These are phyloP conservation scores for Moringa oleifera DNA, from an alignment of 345 rosid genomes.

Conservation along the genomic window DNA sequence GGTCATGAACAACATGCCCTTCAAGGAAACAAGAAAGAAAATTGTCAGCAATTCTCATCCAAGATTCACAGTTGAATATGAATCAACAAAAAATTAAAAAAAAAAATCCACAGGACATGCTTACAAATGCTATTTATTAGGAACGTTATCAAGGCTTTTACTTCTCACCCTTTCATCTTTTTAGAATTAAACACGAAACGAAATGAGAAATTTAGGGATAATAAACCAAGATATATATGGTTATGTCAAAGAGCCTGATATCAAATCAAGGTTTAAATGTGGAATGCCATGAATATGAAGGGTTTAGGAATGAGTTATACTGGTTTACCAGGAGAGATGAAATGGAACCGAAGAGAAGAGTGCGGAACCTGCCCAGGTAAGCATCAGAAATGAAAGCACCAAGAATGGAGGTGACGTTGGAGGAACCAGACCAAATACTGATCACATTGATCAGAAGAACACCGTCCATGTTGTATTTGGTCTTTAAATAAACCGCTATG, in stretches of 20 bases:
- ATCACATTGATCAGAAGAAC: constrained; percentile 41
- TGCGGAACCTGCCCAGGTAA: constrained; percentile 41
- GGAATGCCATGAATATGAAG: no score
- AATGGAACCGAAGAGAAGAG: constrained; percentile 45
- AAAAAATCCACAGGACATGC: no score
- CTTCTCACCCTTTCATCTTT: background rate
- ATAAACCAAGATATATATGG: no score
- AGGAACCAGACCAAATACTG: constrained; percentile 48
- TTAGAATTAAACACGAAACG: background rate
- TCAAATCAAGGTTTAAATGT: no score
- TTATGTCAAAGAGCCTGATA: no score
- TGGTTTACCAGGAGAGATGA: constrained; percentile 42
- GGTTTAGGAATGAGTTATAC: background rate
- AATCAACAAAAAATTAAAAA: no score
- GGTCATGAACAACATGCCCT: constrained; percentile 54
- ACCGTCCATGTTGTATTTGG: constrained; percentile 53
- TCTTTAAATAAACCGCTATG: constrained; percentile 42
- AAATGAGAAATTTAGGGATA: background rate
- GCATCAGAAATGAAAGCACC: constrained; percentile 61
- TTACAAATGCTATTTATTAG: no score
- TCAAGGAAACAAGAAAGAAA: background rate
- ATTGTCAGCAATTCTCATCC: background rate
- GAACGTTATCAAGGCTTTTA: background rate
- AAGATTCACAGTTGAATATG: background rate
- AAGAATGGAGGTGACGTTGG: constrained; percentile 40